phyloP scores from a whole-genome alignment of 2,329 filamentous ascomycete species.

The Fusarium siculi region DNA sequence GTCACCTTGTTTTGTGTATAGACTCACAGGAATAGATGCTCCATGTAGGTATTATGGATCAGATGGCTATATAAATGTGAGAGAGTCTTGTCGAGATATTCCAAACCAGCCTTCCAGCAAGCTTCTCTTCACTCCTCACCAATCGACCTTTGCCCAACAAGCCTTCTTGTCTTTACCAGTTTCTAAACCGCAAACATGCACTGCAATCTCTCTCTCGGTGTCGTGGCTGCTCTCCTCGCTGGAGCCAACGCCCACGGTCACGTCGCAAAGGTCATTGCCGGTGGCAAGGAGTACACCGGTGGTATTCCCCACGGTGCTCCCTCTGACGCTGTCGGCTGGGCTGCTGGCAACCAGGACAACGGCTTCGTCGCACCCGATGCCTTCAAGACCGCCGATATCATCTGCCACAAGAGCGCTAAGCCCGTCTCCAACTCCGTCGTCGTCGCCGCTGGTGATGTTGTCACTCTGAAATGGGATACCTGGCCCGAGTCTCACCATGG shows the following conservation, averaged over 20 bases:
- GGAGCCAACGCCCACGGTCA: constrained; percentile 47
- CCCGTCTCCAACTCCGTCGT: constrained; percentile 53
- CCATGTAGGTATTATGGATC: background rate
- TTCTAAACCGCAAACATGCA: constrained; percentile 14
- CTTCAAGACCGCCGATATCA: constrained; percentile 55
- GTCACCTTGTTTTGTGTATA: constrained; percentile 11
- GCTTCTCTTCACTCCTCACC: background rate
- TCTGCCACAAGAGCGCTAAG: constrained; percentile 58
- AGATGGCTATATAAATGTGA: constrained; percentile 19
- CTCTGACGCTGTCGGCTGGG: constrained; percentile 49
- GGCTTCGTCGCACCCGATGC: constrained; percentile 59
- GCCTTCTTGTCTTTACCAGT: background rate
- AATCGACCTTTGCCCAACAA: constrained; percentile 1
- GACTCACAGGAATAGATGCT: background rate
- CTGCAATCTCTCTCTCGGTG: constrained; percentile 20
- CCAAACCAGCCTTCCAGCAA: constrained; percentile 8
- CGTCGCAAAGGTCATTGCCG: constrained; percentile 40
- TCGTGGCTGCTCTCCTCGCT: constrained; percentile 39
- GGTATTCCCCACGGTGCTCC: constrained; percentile 44
- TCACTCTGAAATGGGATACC: constrained; percentile 70
- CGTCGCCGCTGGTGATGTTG: constrained; percentile 67
- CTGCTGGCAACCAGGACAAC: constrained; percentile 51
- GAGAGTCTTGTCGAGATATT: background rate
- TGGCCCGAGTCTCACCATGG: constrained; percentile 75
- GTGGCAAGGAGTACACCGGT: constrained; percentile 47